Percentiles rank a stretch among this genome's conserved stretches.
These are phyloP conservation scores for Pelargonium cotyledonis DNA, from an alignment of 441 rosid genomes.

Conservation along the genomic window DNA sequence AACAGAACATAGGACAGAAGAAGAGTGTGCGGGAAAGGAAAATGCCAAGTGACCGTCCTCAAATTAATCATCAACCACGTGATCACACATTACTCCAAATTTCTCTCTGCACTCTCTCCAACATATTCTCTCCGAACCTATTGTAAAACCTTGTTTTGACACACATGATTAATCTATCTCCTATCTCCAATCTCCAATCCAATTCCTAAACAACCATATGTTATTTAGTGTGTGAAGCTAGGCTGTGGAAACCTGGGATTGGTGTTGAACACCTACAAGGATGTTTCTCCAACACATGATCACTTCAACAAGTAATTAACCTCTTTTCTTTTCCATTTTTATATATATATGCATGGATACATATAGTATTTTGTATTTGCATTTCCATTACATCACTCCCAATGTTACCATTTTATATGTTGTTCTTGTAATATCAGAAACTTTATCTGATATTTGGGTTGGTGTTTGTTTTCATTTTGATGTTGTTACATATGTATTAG, in stretches of 20 bases:
- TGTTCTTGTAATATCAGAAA: too few species aligned
- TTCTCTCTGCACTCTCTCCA: background rate
- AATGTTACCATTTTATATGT: too few species aligned
- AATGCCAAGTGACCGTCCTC: constrained; percentile 9
- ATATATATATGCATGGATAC: too few species aligned
- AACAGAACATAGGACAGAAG: background rate
- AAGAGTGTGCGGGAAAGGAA: constrained; percentile 3
- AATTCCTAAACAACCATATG: background rate
- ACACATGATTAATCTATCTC: background rate
- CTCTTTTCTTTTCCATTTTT: too few species aligned
- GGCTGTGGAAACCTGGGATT: too few species aligned
- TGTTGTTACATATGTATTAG: background rate
- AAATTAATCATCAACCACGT: constrained; percentile 11
- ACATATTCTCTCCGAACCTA: constrained; percentile 5
- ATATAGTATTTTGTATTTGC: too few species aligned
- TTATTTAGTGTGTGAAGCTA: too few species aligned
- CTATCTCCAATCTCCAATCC: background rate
- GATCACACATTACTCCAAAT: background rate
- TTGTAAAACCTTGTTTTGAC: background rate
- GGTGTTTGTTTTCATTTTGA: background rate
- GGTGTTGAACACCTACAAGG: too few species aligned
- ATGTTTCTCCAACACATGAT: too few species aligned
- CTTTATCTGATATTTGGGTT: too few species aligned
- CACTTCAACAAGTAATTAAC: too few species aligned
- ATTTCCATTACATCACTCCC: too few species aligned